Evolutionary conservation across 192 early-diverging fungal species (phyloP), one percentile per base, ranked within the genome.

Genomic region (Mycoemilia scoparia): DNA sequence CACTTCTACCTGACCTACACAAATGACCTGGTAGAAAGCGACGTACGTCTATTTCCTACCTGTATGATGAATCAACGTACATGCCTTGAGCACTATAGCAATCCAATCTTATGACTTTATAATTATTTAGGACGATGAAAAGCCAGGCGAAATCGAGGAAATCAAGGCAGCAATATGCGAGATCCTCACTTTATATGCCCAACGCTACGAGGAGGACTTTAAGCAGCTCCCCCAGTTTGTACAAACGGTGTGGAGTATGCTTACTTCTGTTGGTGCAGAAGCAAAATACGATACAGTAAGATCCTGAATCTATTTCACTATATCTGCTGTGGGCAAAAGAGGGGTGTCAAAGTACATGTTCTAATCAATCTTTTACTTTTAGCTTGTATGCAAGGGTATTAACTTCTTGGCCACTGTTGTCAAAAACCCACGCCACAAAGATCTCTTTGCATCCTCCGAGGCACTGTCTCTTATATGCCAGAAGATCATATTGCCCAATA

Each of bases 131-230:
- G 82, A 83, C 51, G 79, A 86, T n/a, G 82, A 86, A 8, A 77
- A 86, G 40, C 69, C 76, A 9, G 82, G 85, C 25, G 60, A 64
- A 28, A 9, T 96, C 36, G 80, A 93, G 46, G 83, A 87, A 37
- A 73, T 91, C 40, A 87, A 93, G 54, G 63, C 89, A 4, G 71
- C 74, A n/a, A 91, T 92, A 38, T 92, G 87, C 57, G 87, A 95
- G 51, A 79, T 89, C 33, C 55, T 87, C 17, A 76, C 80, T 29
- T 68, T 99, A 26, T 99, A 88, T 39, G 80, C 81, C 25, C 66
- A 75, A 43, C 74, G 77, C 29, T 92, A 92, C 54, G 86, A 86
- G 48, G 91, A 96, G 38, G 83, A 79, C 14, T 96, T 95, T 46
- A 46, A 43, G 28, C 58, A 71, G 33, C 60, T 96, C 26, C 71